Evolutionary conservation across 2,329 filamentous ascomycete species (phyloP).

Genomic region (Onygenales sp.): DNA sequence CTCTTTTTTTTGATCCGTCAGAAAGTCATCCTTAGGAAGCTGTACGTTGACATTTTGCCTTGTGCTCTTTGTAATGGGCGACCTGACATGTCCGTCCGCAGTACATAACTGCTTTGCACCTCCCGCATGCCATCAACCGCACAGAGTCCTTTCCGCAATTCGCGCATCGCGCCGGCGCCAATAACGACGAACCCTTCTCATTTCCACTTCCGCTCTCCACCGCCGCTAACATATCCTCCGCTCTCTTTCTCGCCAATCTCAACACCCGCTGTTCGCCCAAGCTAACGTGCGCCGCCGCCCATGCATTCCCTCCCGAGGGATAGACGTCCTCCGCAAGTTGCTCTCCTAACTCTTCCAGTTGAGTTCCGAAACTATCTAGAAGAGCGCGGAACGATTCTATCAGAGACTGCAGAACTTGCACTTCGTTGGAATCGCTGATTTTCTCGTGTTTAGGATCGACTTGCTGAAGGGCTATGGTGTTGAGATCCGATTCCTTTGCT

Average conservation of each 20-base stretch:
- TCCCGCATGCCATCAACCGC: constrained; percentile 23
- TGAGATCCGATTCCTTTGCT: constrained; percentile 20
- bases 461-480: constrained; percentile 14
- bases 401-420: constrained; percentile 22
- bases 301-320: constrained; percentile 24
- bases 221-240: constrained; percentile 20
- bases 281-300: constrained; percentile 26
- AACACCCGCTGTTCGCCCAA: constrained; percentile 25
- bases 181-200: constrained; percentile 7
- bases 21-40: constrained; percentile 11
- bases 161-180: constrained; percentile 16
- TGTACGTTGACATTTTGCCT: constrained; percentile 18
- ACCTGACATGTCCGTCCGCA: constrained; percentile 24
- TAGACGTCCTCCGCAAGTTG: constrained; percentile 23
- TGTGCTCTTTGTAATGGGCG: constrained; percentile 23
- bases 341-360: constrained; percentile 22
- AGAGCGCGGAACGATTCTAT: constrained; percentile 23
- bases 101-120: constrained; percentile 23
- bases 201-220: constrained; percentile 13
- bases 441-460: constrained; percentile 16
- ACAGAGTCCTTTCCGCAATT: constrained; percentile 20
- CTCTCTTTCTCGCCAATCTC: constrained; percentile 22
- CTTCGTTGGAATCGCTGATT: constrained; percentile 24
- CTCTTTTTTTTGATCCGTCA: constrained; percentile 8
- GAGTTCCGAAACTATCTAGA: constrained; percentile 22